These are phyloP conservation scores for Fraxinus dipetala DNA, from an alignment of 305 asterid species.

Conservation along the genomic window DNA sequence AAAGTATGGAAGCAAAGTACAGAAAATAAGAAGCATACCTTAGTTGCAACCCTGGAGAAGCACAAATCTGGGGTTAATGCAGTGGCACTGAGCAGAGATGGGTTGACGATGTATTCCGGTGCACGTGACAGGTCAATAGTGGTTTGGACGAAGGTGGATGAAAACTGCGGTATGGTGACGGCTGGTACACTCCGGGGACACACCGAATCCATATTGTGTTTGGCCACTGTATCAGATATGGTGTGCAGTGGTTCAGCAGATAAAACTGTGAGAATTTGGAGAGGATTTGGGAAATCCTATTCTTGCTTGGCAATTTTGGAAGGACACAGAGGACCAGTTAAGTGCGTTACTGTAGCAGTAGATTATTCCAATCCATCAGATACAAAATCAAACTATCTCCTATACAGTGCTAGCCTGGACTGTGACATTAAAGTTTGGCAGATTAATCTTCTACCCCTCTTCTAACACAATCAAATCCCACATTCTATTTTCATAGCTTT, in stretches of 20 bases:
- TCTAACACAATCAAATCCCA: neutral
- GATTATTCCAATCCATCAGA: constrained; percentile 34
- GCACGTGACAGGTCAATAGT: constrained; percentile 49
- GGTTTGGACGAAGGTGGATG: constrained; percentile 43
- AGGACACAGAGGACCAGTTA: constrained; percentile 65
- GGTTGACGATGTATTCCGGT: constrained; percentile 51
- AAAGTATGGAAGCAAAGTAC: constrained; percentile 51
- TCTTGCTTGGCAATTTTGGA: constrained; percentile 53
- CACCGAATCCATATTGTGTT: constrained; percentile 51
- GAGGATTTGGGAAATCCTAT: constrained; percentile 41
- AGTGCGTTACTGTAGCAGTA: constrained; percentile 45
- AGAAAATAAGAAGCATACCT: constrained; percentile 38
- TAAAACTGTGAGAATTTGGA: constrained; percentile 68
- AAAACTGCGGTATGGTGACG: constrained; percentile 35
- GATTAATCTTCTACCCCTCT: constrained; percentile 30
- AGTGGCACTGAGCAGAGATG: constrained; percentile 48
- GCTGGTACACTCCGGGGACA: constrained; percentile 63
- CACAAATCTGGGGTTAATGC: constrained; percentile 68
- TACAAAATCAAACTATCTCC: constrained; percentile 31
- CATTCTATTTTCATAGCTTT: neutral
- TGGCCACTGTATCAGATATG: constrained; percentile 45
- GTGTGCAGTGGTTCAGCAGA: constrained; percentile 77
- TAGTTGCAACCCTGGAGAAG: constrained; percentile 44
- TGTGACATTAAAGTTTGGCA: constrained; percentile 68
- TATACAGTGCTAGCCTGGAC: constrained; percentile 66